A percentile compares a stretch with the other conserved stretches of the same genome.
Evolutionary conservation across 2,329 filamentous ascomycete species (phyloP).

Genomic region (Endoconidiophora polonica): DNA sequence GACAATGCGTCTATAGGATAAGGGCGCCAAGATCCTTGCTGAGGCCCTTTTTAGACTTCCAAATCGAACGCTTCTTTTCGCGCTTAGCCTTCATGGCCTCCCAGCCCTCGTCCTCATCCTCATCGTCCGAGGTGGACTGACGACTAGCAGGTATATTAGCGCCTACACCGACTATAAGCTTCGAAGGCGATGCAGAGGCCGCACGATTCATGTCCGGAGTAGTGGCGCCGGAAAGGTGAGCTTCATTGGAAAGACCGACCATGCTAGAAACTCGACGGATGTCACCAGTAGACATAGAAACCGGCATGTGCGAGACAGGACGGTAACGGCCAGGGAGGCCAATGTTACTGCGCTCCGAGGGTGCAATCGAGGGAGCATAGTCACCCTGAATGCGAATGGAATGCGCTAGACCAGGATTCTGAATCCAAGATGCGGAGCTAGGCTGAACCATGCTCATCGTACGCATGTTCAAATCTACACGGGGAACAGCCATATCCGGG

Average conservation of each 20-base stretch:
- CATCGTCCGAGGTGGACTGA: slow-evolving; percentile 26
- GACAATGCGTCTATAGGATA: slow-evolving; percentile 20
- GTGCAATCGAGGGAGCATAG: slow-evolving; percentile 84
- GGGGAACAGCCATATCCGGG: slow-evolving; percentile 28
- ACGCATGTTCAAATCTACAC: slow-evolving; percentile 33
- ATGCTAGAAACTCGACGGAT: slow-evolving; percentile 6
- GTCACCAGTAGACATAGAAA: slow-evolving; percentile 16
- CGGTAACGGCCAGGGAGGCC: slow-evolving; percentile 81
- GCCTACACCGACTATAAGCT: slow-evolving; percentile 19
- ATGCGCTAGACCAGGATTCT: slow-evolving; percentile 30
- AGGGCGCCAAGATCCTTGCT: slow-evolving; percentile 32
- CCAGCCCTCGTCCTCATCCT: slow-evolving; percentile 53
- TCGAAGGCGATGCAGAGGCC: slow-evolving; percentile 16
- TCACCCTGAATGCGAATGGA: slow-evolving; percentile 35
- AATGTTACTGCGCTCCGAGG: slow-evolving; percentile 86
- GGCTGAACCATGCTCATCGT: slow-evolving; percentile 78
- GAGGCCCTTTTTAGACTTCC: slow-evolving; percentile 43
- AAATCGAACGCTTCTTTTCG: slow-evolving; percentile 49
- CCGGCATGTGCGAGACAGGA: slow-evolving; percentile 56
- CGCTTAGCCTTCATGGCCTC: slow-evolving; percentile 53
- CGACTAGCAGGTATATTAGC: too few species aligned
- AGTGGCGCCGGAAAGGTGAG: slow-evolving; percentile 11
- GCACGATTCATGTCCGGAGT: slow-evolving; percentile 25
- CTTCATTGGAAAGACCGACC: slow-evolving; percentile 15
- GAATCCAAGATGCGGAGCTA: slow-evolving; percentile 38